Conservation (phyloP, 164 flowering plant species). For the Stephania yunnanensis region DNA sequence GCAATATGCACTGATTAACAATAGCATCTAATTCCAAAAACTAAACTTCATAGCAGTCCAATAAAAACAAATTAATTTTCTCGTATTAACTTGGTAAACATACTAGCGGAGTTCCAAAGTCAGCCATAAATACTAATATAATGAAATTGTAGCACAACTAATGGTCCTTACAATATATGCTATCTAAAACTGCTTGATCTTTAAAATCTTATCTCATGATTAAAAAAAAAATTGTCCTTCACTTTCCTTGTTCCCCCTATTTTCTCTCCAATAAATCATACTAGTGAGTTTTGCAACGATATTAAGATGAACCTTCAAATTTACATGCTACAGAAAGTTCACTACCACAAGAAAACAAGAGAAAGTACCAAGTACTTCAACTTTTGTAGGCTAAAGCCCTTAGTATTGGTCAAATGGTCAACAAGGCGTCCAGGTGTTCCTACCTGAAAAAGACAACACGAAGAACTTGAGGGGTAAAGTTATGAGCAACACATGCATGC, state of each 20-base stretch:
- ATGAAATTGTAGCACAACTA: neutral
- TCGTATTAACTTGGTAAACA: neutral
- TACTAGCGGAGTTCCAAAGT: neutral
- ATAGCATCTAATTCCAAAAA: neutral
- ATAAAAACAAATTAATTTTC: neutral
- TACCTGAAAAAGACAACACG: slow-evolving; percentile 39
- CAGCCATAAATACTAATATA: neutral
- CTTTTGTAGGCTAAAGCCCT: slow-evolving; percentile 76
- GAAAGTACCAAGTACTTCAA: slow-evolving; percentile 70
- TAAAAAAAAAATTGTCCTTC: neutral
- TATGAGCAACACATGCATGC: neutral
- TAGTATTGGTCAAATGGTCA: slow-evolving; percentile 82
- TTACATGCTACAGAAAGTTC: neutral
- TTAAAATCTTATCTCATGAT: neutral
- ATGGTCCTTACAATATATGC: too few relatives aligned
- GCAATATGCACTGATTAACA: neutral
- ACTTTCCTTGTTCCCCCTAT: neutral
- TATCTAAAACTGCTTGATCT: neutral
- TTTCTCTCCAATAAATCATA: neutral
- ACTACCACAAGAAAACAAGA: neutral
- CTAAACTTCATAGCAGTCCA: neutral
- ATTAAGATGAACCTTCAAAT: neutral
- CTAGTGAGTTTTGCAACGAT: neutral
- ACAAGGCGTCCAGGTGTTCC: slow-evolving; percentile 91
- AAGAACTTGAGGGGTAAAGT: neutral